These are phyloP conservation scores for Leptodontidium sp. DNA, from an alignment of 2,329 filamentous ascomycete species.

Conservation along the genomic window DNA sequence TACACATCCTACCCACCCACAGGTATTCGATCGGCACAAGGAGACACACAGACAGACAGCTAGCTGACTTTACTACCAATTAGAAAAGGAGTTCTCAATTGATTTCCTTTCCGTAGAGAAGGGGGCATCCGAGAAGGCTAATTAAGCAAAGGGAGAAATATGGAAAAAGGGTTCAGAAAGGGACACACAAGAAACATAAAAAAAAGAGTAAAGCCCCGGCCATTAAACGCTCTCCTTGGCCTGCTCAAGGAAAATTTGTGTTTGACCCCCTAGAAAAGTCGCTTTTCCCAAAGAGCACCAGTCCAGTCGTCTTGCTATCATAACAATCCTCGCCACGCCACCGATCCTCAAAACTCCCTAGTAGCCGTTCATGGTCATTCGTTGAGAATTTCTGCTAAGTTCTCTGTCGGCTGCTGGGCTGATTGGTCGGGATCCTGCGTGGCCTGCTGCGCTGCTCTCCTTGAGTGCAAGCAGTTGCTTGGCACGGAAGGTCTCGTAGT, in stretches of 20 bases:
- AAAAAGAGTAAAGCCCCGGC: conserved; percentile 44
- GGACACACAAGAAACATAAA: conserved; percentile 41
- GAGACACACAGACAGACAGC: conserved; percentile 22
- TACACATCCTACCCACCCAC: conserved; percentile 28
- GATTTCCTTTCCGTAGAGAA: conserved; percentile 14
- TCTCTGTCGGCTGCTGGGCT: conserved; percentile 94
- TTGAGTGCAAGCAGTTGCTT: conserved; percentile 98
- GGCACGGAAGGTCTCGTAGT: conserved; percentile 99
- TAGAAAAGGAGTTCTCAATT: conserved; percentile 44
- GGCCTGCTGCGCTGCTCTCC: conserved; percentile 87
- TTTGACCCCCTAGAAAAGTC: conserved; percentile 31
- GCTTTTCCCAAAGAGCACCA: conserved; percentile 45
- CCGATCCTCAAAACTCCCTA: conserved; percentile 55
- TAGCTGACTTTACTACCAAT: conserved; percentile 40
- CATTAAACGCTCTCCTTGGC: conserved; percentile 43
- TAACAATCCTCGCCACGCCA: conserved; percentile 37
- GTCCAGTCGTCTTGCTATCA: conserved; percentile 40
- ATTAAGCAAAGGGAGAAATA: conserved; percentile 48
- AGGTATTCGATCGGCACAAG: conserved; percentile 23
- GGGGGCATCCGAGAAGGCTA: conserved; percentile 45
- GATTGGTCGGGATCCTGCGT: conserved; percentile 87
- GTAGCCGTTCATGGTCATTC: conserved; percentile 99
- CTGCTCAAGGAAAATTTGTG: conserved; percentile 43
- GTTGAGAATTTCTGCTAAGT: conserved; percentile 94
- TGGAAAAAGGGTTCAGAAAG: conserved; percentile 37